Percentiles rank a stretch among this genome's conserved stretches.
These are phyloP conservation scores for Lentinula sp. DNA, from an alignment of 768 basidiomycete species.

Conservation along the genomic window DNA sequence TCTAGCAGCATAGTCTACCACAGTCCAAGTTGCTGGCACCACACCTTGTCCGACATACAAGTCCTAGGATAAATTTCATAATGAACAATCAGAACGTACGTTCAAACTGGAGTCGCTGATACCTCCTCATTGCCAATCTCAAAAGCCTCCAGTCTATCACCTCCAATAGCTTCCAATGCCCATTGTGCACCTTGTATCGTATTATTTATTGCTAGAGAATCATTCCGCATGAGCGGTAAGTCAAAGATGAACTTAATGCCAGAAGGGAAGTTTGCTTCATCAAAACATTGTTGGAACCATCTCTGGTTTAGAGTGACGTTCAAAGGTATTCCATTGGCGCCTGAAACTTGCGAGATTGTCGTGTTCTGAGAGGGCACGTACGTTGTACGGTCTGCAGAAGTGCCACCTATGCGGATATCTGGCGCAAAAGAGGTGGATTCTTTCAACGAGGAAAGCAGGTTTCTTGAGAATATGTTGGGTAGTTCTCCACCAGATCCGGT, in stretches of 20 bases:
- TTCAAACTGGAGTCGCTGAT: not conserved
- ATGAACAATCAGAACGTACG: not conserved
- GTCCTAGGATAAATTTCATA: not conserved
- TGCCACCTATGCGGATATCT: conserved; percentile 1
- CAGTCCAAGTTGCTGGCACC: not conserved
- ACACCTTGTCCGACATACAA: not conserved
- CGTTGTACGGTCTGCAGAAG: conserved; percentile 3
- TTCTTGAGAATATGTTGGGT: not conserved
- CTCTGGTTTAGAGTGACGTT: not conserved
- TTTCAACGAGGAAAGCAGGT: not conserved
- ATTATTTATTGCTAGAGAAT: conserved; percentile 2
- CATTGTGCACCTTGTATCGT: not conserved
- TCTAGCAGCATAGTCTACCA: not conserved
- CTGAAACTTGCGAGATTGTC: not conserved
- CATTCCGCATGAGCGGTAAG: conserved; percentile 1
- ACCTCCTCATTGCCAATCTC: conserved; percentile 3
- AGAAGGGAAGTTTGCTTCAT: not conserved
- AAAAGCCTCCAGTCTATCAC: not conserved
- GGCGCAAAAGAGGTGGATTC: conserved; percentile 1
- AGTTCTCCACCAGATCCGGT: not conserved
- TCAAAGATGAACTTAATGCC: conserved; percentile 3
- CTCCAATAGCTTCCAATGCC: not conserved
- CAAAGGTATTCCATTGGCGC: not conserved
- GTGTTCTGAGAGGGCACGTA: not conserved
- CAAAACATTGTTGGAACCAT: conserved; percentile 1